A percentile compares a stretch with the other conserved stretches of the same genome.
phyloP scores from a whole-genome alignment of 2,329 filamentous ascomycete genomes.

The Apiospora malaysiana region DNA sequence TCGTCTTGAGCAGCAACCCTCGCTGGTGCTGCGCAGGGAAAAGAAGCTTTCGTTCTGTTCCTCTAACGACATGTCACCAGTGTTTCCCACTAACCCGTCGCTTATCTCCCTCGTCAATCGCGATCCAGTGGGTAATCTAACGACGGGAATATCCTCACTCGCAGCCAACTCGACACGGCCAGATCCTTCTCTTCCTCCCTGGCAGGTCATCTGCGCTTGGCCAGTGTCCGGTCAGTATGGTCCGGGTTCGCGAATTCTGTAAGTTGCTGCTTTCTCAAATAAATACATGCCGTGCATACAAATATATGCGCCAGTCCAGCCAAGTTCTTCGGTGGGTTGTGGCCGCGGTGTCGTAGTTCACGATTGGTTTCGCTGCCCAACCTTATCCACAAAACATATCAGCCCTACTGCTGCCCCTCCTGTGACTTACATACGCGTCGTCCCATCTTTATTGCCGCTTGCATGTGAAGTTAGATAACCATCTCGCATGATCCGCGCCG shows the following conservation, averaged over 20 bases:
- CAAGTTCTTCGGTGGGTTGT: neutral
- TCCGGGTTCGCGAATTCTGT: conserved; percentile 58
- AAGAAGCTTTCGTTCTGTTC: neutral
- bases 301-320: too few relatives aligned
- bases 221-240: conserved; percentile 64
- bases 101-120: neutral
- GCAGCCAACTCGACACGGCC: neutral
- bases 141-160: neutral
- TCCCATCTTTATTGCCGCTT: neutral
- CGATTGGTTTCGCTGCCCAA: neutral
- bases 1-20: neutral
- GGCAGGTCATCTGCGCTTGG: conserved; percentile 61
- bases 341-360: neutral
- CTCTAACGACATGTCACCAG: neutral
- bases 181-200: conserved; percentile 1
- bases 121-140: neutral
- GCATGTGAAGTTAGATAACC: conserved; percentile 1
- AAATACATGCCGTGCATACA: neutral
- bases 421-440: conserved; percentile 9
- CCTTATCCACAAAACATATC: neutral
- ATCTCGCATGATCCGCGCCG: neutral
- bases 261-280: conserved; percentile 34
- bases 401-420: conserved; percentile 4
- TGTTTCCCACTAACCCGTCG: neutral
- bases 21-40: neutral